phyloP scores from a whole-genome alignment of 139 green algal species.

The Penium margaritaceum region DNA sequence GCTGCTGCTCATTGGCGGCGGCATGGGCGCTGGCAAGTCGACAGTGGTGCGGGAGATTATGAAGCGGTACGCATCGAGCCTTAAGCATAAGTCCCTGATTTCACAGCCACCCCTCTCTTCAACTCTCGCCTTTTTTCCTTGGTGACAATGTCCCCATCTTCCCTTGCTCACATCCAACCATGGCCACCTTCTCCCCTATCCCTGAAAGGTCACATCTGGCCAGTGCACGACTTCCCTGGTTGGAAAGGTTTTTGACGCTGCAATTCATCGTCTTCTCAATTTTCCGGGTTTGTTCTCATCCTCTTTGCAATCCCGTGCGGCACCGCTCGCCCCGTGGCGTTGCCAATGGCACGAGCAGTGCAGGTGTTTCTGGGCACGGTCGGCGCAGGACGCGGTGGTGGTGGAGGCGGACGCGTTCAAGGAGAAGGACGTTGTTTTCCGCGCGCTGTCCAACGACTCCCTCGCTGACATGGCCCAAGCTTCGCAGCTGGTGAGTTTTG shows the following conservation, averaged over 20 bases:
- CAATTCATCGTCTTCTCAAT: too few relatives aligned
- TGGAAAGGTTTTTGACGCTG: too few relatives aligned
- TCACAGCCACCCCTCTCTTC: background rate
- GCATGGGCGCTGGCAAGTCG: slow-evolving; percentile 42
- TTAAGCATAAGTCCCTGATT: background rate
- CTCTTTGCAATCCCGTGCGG: too few relatives aligned
- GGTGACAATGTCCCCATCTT: background rate
- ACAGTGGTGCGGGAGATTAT: slow-evolving; percentile 28
- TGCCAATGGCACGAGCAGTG: too few relatives aligned
- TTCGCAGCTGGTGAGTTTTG: slow-evolving; percentile 7
- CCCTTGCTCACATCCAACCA: background rate
- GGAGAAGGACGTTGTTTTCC: slow-evolving; percentile 26
- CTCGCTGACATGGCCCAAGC: background rate
- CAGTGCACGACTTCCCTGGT: too few relatives aligned
- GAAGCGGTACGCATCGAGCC: background rate
- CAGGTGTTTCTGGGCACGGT: background rate
- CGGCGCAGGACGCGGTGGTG: background rate
- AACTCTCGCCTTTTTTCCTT: background rate
- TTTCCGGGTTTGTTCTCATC: too few relatives aligned
- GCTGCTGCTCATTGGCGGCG: slow-evolving; percentile 28
- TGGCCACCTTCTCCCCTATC: too few relatives aligned
- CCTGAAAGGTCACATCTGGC: too few relatives aligned
- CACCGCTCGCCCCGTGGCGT: too few relatives aligned
- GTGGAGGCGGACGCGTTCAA: slow-evolving; percentile 39
- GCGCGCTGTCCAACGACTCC: slow-evolving; percentile 1